A percentile compares a stretch with the other conserved stretches of the same genome.
Conservation (phyloP, 2,329 filamentous ascomycete genomes). For the Epicoccum sorghinum region DNA sequence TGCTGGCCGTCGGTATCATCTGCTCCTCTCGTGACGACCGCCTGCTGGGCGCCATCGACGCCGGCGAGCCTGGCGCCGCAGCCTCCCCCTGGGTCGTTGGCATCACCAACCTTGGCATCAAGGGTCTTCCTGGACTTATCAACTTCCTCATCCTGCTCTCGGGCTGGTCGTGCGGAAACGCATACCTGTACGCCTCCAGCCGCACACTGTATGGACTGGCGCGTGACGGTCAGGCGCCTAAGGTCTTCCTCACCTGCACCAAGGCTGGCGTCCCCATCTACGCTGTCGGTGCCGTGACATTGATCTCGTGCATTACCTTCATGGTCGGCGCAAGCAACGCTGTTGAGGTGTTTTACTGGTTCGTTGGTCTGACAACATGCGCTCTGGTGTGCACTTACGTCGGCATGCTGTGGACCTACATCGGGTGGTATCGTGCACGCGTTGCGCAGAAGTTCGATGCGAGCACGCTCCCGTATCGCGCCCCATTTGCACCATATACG, state of each 20-base stretch:
- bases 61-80: constrained; percentile 60
- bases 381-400: constrained; percentile 17
- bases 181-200: constrained; percentile 59
- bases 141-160: constrained; percentile 72
- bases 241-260: constrained; percentile 64
- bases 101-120: constrained; percentile 58
- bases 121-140: constrained; percentile 68
- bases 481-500: constrained; percentile 10
- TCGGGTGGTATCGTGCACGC: constrained; percentile 15
- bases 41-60: constrained; percentile 50
- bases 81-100: constrained; percentile 59
- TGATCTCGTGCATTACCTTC: constrained; percentile 57
- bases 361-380: constrained; percentile 66
- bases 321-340: constrained; percentile 52
- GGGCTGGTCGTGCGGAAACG: constrained; percentile 64
- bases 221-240: constrained; percentile 69
- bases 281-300: constrained; percentile 52
- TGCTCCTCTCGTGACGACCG: constrained; percentile 59
- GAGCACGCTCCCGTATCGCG: constrained; percentile 3
- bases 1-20: constrained; percentile 66
- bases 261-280: constrained; percentile 63
- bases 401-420: constrained; percentile 18
- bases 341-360: constrained; percentile 66
- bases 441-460: constrained; percentile 15
- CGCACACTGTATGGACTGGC: constrained; percentile 62